Evolutionary conservation across 306 rosid species (phyloP), one percentile per base, ranked within the genome.

Genomic region (Casuarina glauca): DNA sequence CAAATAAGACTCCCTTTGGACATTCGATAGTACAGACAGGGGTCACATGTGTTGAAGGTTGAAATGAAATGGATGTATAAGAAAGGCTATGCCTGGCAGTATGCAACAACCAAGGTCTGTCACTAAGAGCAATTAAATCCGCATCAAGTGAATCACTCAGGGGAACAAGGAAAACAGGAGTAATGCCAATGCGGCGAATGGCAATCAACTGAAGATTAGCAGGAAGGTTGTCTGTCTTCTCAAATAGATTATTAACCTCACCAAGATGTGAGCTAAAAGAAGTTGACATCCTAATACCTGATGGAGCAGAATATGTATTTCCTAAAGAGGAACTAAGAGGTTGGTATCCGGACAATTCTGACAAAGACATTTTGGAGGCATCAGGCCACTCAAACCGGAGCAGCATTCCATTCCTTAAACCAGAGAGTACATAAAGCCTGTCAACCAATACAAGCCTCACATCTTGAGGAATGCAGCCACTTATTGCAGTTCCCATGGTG

Each of bases 101-200:
- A 76, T 94, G 97, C 87, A 94, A 85, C 88, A 94, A 85, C 98
- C 98, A 92, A 17, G 98, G 97, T 71, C 97, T 90, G 80, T 92
- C 98, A 86, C 98, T 89, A 60, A 94, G 85, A 75, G 89, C 92
- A 87, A 94, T 87, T 80, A 94, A 78, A 86, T 92, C 98, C 62
- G 91, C 86, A 87, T 94, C 97, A 79, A 94, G 90, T 5, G 90
- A 83, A 79, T 88, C 92, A 81, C 90, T 90, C 87, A 94, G 77
- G 61, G 98, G 93, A 78, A 90, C 92, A 87, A 94, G 86, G 90
- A 92, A 94, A 81, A 94, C 98, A 43, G 98, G 97, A 69, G 98
- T 94, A 76, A 92, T 87, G 80, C 98, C 98, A 80, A 94, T 92
- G 35, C 95, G 98, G 48, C 97, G 92, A 75, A 82, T 83, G 75